These are phyloP conservation scores for Durio zibethinus DNA, from an alignment of 345 rosid genomes.

Conservation along the genomic window DNA sequence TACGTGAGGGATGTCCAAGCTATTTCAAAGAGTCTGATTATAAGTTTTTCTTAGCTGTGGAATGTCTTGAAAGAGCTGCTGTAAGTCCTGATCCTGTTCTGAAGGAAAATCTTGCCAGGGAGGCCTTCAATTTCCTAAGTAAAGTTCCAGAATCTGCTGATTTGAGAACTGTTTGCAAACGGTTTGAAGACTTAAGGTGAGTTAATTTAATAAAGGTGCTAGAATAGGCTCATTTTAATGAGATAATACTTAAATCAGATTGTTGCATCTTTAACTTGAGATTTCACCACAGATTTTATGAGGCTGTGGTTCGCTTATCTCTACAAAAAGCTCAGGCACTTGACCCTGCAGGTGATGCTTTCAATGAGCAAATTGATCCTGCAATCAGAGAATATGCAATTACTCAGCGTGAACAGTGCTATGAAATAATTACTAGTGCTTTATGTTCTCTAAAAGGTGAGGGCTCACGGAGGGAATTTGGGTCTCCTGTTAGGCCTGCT, in stretches of 20 bases:
- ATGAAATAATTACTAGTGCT: constrained; percentile 76
- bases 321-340: constrained; percentile 90
- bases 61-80: constrained; percentile 90
- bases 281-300: constrained; percentile 75
- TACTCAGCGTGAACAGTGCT: constrained; percentile 82
- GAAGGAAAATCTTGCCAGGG: constrained; percentile 85
- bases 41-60: constrained; percentile 96
- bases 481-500: constrained; percentile 54
- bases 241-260: constrained; percentile 7
- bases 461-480: constrained; percentile 44
- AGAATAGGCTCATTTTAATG: neutral
- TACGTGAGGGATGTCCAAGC: constrained; percentile 93
- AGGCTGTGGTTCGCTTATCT: constrained; percentile 92
- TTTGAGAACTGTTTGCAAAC: constrained; percentile 86
- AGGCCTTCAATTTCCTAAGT: constrained; percentile 78
- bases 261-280: constrained; percentile 18
- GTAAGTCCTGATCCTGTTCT: constrained; percentile 54
- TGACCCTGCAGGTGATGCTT: constrained; percentile 93
- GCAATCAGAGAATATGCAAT: constrained; percentile 70
- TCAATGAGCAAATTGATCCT: constrained; percentile 81
- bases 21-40: constrained; percentile 94
- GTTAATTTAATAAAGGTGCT: constrained; percentile 30
- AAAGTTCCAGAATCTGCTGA: constrained; percentile 96
- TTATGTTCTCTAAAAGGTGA: constrained; percentile 70
- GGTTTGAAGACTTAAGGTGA: constrained; percentile 92